Percentiles rank a stretch among this genome's conserved stretches.
Evolutionary conservation across 805 yeast genomes (phyloP).

Genomic region (Suhomyces canberraensis): DNA sequence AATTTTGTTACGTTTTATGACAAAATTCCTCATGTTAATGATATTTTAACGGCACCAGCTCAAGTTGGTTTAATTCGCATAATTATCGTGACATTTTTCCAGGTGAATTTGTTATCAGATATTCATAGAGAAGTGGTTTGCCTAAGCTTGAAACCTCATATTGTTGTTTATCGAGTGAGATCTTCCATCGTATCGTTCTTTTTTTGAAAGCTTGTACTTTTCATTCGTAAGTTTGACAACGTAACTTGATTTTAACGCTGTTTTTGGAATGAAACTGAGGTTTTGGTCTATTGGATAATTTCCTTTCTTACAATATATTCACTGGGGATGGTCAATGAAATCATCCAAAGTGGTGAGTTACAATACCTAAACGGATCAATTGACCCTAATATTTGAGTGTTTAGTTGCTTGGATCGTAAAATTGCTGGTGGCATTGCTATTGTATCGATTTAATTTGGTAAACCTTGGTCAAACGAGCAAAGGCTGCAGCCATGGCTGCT

Average conservation of each 20-base stretch:
- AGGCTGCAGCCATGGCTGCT: conserved; percentile 16
- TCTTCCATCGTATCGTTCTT: conserved; percentile 53
- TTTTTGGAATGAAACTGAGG: conserved; percentile 70
- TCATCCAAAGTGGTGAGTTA: conserved; percentile 37
- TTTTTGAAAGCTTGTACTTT: conserved; percentile 54
- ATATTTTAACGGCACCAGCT: conserved; percentile 58
- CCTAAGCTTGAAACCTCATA: conserved; percentile 40
- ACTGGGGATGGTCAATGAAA: conserved; percentile 73
- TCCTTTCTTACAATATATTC: conserved; percentile 68
- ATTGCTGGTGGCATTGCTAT: conserved; percentile 42
- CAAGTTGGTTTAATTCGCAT: conserved; percentile 76
- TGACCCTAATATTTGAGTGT: conserved; percentile 26
- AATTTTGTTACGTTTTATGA: conserved; percentile 40
- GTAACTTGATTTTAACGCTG: conserved; percentile 54
- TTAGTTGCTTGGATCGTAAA: conserved; percentile 42
- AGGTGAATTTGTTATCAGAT: conserved; percentile 56
- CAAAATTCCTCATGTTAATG: conserved; percentile 46
- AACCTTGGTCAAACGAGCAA: conserved; percentile 28
- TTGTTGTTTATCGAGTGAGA: conserved; percentile 50
- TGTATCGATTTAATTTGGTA: conserved; percentile 43
- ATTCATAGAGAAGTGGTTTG: conserved; percentile 50
- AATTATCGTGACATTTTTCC: conserved; percentile 70
- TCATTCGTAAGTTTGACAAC: conserved; percentile 63
- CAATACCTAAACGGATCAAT: conserved; percentile 29
- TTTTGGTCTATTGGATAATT: conserved; percentile 70